A percentile compares a stretch with the other conserved stretches of the same genome.
Conservation (phyloP, 148 eudicot species). For the Heliamphora exappendiculata region DNA sequence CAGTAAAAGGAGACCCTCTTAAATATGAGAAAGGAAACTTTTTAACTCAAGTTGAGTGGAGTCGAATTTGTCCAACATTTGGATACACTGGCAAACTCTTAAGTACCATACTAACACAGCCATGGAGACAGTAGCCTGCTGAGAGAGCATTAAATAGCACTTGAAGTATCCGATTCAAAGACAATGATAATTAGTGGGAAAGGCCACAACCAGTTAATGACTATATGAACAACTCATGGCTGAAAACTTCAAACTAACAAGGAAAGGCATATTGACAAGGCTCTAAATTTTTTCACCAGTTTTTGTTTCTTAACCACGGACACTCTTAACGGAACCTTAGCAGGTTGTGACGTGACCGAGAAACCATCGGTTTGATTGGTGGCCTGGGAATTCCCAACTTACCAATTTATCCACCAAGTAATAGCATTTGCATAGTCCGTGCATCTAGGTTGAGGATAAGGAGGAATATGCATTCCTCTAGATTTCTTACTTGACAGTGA, state of each 20-base stretch:
- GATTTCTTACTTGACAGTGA: not conserved
- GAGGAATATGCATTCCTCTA: not conserved
- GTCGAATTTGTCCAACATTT: not conserved
- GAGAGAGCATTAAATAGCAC: not conserved
- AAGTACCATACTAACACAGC: not conserved
- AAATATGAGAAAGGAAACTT: not conserved
- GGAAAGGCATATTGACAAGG: constrained; percentile 5
- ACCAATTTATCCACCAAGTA: not conserved
- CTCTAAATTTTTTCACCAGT: not conserved
- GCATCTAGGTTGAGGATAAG: not conserved
- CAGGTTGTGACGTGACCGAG: not conserved
- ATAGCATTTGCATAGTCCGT: not conserved
- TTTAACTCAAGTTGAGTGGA: not conserved
- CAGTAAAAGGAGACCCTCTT: not conserved
- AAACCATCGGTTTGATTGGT: not conserved
- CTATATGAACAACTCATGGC: not conserved
- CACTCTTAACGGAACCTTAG: not conserved
- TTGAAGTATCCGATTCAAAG: not conserved
- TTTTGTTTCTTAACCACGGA: not conserved
- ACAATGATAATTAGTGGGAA: not conserved
- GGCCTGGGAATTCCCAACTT: not conserved
- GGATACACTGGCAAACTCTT: not conserved
- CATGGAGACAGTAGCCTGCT: no score
- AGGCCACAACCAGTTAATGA: not conserved
- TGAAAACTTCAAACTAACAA: not conserved